These are phyloP conservation scores for Gillenia trifoliata DNA, from an alignment of 306 rosid species.

Conservation along the genomic window DNA sequence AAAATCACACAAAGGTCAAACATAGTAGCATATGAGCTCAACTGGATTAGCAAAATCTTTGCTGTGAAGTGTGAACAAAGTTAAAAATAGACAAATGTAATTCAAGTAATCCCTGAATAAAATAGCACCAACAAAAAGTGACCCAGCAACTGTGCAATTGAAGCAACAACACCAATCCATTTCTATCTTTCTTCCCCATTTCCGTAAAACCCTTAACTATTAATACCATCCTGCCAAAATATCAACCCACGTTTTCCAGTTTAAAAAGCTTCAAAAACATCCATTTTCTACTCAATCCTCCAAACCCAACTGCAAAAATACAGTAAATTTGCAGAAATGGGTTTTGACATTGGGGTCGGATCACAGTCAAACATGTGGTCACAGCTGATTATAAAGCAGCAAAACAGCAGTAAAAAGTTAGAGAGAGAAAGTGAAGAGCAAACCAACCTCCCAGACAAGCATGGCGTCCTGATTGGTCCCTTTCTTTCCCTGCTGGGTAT, in stretches of 20 bases:
- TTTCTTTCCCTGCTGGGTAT: slow-evolving; percentile 54
- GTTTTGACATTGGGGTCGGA: neutral
- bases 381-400: neutral
- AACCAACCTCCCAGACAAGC: slow-evolving; percentile 49
- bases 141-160: neutral
- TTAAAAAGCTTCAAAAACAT: too few species aligned
- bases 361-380: neutral
- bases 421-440: neutral
- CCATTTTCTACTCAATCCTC: neutral
- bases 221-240: too few species aligned
- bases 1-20: neutral
- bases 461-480: slow-evolving; percentile 58
- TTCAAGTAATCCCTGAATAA: neutral
- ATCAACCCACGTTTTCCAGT: too few species aligned
- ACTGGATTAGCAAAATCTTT: neutral
- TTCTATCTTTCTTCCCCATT: too few species aligned
- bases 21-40: neutral
- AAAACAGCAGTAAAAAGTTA: neutral
- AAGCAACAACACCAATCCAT: neutral
- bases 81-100: neutral
- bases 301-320: neutral
- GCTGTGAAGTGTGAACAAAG: neutral
- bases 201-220: too few species aligned
- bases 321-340: neutral
- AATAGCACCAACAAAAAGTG: neutral